Percentiles rank a stretch among this genome's conserved stretches.
Conservation (phyloP, 805 yeast genomes). For the Candida oleophila region DNA sequence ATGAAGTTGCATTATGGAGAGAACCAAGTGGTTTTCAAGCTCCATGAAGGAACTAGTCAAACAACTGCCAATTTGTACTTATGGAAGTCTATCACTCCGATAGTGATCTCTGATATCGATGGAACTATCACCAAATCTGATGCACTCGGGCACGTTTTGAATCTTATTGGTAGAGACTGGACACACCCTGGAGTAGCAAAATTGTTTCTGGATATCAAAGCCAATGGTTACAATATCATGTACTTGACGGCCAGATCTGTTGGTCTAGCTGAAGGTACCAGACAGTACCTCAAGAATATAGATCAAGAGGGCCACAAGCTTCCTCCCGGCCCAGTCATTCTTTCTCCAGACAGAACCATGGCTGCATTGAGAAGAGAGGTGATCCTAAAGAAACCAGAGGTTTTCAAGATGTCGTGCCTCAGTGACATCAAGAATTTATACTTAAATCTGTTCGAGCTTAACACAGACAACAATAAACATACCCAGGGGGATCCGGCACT, state of each 20-base stretch:
- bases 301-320: constrained; percentile 68
- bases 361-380: constrained; percentile 93
- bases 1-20: constrained; percentile 75
- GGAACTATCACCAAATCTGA: constrained; percentile 98
- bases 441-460: constrained; percentile 20
- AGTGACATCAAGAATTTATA: constrained; percentile 80
- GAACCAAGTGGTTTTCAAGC: constrained; percentile 75
- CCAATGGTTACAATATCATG: constrained; percentile 90
- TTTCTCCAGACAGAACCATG: constrained; percentile 94
- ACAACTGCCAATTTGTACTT: constrained; percentile 71
- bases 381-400: constrained; percentile 91
- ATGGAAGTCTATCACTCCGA: constrained; percentile 84
- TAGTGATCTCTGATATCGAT: constrained; percentile 95
- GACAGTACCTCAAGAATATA: constrained; percentile 77
- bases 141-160: constrained; percentile 93
- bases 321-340: constrained; percentile 90
- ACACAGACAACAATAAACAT: constrained; percentile 2
- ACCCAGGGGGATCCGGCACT: neutral
- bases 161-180: constrained; percentile 96
- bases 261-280: constrained; percentile 90
- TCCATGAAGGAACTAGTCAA: constrained; percentile 78
- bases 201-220: constrained; percentile 78
- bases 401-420: constrained; percentile 97
- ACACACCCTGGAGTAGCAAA: constrained; percentile 95
- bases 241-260: constrained; percentile 93